phyloP scores from a whole-genome alignment of 1,284 basidiomycete genomes.

The Ganoderma resinaceum region DNA sequence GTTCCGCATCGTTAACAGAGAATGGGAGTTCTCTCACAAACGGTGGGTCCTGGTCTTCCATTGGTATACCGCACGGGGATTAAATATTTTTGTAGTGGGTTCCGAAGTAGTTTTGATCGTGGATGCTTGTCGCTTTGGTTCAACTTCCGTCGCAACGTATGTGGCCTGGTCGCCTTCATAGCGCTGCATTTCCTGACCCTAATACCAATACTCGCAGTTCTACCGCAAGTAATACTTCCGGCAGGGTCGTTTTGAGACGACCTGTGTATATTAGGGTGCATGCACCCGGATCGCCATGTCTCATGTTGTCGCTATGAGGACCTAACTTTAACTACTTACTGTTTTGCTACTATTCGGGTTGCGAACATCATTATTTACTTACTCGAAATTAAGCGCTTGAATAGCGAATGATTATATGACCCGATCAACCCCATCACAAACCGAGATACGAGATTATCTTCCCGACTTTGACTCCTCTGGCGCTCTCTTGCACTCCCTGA shows the following conservation, averaged over 20 bases:
- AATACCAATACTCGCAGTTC: conserved; percentile 54
- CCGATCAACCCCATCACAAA: conserved; percentile 7
- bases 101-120: conserved; percentile 85
- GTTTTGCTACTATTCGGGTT: neutral
- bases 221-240: conserved; percentile 64
- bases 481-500: conserved; percentile 9
- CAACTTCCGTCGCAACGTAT: conserved; percentile 86
- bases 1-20: conserved; percentile 96
- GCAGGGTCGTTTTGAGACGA: no score
- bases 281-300: neutral
- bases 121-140: conserved; percentile 89
- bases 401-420: neutral
- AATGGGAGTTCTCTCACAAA: conserved; percentile 99
- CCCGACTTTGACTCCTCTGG: conserved; percentile 2
- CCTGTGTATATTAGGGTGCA: neutral
- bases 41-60: conserved; percentile 55
- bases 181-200: conserved; percentile 28
- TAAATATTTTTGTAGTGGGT: conserved; percentile 59
- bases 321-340: neutral
- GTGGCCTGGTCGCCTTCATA: conserved; percentile 37
- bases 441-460: conserved; percentile 9
- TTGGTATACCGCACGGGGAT: neutral
- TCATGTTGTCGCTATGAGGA: neutral
- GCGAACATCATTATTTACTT: no score
- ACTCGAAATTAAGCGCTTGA: no score